Base-by-base conservation (phyloP, 768 basidiomycete species). In the Gelatoporia subvermispora region DNA sequence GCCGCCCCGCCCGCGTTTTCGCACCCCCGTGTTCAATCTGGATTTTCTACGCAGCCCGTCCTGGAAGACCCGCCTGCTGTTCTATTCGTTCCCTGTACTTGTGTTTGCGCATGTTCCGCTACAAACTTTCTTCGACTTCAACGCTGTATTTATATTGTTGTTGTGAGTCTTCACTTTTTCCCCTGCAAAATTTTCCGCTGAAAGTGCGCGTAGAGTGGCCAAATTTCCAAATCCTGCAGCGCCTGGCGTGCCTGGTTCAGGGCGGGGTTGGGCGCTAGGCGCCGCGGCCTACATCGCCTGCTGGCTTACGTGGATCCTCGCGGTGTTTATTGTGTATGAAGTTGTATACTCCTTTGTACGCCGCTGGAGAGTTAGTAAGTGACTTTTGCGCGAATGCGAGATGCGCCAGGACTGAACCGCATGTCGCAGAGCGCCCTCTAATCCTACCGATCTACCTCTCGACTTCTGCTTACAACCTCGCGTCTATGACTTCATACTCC, bases 111-210 rank as follows among this genome's bases (percentile, higher is more conserved):
- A 89, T 60, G 68, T 90, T 35, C 80, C 81, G 21, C 63, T 88
- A 8, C 90, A 93, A 64, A 82, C 85, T 1, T 93, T 86, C 61
- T 83, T 94, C 64, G 93, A 95, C 61, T 91, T 93, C 65, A 93
- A 93, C 64, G 82, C 84, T 57, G 82, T 85, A 55, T 94, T 82
- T 69, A 82, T 92, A 56, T 65, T 93, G 57, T 62, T 92, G 36
- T 82, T 91, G 90, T 93, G 61, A 71, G 91, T 84, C 39, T 31
- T 31, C 37, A 34, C 15, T 42, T 4, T 22, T 51, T 51, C 44
- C 48, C n/a, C 36, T 5, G 28, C 28, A 31, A 31, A n/a, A n/a
- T n/a, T n/a, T 31, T 34, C 46, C 44, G 37, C 41, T 40, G 40
- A 21, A 28, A 20, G 15, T 35, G 8, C 49, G 38, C 25, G 1